Evolutionary conservation across 345 rosid genomes (phyloP).

Genomic region (Rhizophora apiculata): DNA sequence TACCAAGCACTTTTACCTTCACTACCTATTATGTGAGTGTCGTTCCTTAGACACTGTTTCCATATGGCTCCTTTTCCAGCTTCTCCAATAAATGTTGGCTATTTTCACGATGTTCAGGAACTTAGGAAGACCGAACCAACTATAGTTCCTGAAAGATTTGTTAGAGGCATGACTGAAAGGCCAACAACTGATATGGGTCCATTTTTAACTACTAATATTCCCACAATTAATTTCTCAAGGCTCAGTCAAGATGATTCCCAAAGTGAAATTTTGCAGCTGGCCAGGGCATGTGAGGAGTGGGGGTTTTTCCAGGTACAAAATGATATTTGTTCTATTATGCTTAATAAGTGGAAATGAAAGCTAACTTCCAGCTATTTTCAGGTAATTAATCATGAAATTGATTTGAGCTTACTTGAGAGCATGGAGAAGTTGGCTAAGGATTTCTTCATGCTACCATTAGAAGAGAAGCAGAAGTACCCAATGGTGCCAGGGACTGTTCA

Average conservation of each 20-base stretch:
- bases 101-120: constrained; percentile 88
- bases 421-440: constrained; percentile 68
- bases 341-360: neutral
- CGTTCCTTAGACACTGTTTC: constrained; percentile 6
- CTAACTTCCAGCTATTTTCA: constrained; percentile 23
- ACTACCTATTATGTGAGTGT: neutral
- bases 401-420: constrained; percentile 47
- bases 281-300: constrained; percentile 84
- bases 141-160: constrained; percentile 68
- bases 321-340: neutral
- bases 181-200: constrained; percentile 30
- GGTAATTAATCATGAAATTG: constrained; percentile 82
- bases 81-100: constrained; percentile 62
- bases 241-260: constrained; percentile 38
- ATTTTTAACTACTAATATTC: constrained; percentile 41
- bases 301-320: constrained; percentile 81
- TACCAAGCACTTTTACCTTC: constrained; percentile 11
- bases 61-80: constrained; percentile 64
- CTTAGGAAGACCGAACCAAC: constrained; percentile 58
- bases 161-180: constrained; percentile 59
- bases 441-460: constrained; percentile 77
- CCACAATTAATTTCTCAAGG: constrained; percentile 65
- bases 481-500: constrained; percentile 94
- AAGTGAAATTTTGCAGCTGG: constrained; percentile 44
- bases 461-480: constrained; percentile 77